These are phyloP conservation scores for Saccharomyces hybrid DNA, from an alignment of 1,139 yeast species.

Conservation along the genomic window DNA sequence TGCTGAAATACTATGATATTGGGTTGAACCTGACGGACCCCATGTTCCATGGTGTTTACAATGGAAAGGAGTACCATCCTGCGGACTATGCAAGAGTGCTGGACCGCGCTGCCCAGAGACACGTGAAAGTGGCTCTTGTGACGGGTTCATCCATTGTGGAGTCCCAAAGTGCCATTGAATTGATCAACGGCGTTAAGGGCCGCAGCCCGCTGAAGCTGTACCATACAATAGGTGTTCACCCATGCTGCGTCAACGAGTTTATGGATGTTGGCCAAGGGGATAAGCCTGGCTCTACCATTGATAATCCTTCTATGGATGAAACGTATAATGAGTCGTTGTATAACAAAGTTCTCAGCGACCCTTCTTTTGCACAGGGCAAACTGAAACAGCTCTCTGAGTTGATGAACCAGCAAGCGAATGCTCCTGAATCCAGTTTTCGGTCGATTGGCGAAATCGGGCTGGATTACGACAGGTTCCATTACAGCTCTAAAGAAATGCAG, in stretches of 20 bases:
- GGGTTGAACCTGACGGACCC: conserved; percentile 85
- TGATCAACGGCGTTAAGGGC: conserved; percentile 32
- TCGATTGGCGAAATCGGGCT: conserved; percentile 92
- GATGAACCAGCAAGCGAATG: conserved; percentile 33
- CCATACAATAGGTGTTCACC: conserved; percentile 91
- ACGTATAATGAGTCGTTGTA: conserved; percentile 28
- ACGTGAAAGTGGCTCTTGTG: conserved; percentile 63
- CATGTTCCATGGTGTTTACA: conserved; percentile 77
- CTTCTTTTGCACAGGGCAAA: conserved; percentile 11
- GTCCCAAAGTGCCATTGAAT: conserved; percentile 41
- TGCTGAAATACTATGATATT: conserved; percentile 32
- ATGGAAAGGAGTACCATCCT: conserved; percentile 60
- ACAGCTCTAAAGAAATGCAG: conserved; percentile 64
- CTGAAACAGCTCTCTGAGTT: conserved; percentile 40
- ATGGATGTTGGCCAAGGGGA: conserved; percentile 21
- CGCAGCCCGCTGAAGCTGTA: conserved; percentile 34
- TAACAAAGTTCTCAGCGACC: conserved; percentile 35
- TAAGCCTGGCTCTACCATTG: conserved; percentile 9
- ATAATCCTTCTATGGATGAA: conserved; percentile 21
- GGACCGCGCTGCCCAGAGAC: conserved; percentile 53
- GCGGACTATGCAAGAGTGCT: conserved; percentile 60
- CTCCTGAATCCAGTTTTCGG: conserved; percentile 36
- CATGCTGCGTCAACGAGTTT: conserved; percentile 72
- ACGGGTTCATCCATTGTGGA: conserved; percentile 78
- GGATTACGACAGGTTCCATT: conserved; percentile 84